Evolutionary conservation across 768 basidiomycete species (phyloP).

Genomic region (Coprinellus micaceus): DNA sequence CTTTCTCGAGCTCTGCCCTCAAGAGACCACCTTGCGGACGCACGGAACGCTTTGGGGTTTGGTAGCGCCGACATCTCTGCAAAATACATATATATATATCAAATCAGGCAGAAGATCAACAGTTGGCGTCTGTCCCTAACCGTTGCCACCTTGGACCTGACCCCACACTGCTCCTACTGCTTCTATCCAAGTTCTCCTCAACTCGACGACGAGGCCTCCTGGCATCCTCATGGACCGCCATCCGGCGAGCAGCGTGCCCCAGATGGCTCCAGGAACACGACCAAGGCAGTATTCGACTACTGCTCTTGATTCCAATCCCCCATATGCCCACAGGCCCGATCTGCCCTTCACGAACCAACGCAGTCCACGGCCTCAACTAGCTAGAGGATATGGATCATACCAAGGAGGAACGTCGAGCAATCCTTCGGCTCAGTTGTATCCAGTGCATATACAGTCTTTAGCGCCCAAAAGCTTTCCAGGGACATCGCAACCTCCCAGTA

Average conservation of each 20-base stretch:
- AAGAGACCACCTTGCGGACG: too few species aligned
- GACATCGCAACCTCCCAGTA: conserved; percentile 24
- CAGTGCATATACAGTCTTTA: conserved; percentile 28
- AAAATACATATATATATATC: too few species aligned
- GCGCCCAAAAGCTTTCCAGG: conserved; percentile 22
- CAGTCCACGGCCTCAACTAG: not conserved
- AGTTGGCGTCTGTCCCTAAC: too few species aligned
- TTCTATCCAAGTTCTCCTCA: too few species aligned
- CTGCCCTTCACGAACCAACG: conserved; percentile 23
- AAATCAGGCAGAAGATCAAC: too few species aligned
- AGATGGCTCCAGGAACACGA: not conserved
- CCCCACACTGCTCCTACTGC: too few species aligned
- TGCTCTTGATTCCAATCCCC: conserved; percentile 13
- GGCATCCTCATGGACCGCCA: not conserved
- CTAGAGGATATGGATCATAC: not conserved
- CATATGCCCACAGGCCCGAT: conserved; percentile 30
- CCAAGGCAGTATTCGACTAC: not conserved
- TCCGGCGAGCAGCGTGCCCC: not conserved
- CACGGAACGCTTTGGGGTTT: too few species aligned
- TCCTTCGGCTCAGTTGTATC: conserved; percentile 26
- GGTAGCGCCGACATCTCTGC: too few species aligned
- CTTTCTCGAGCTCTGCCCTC: too few species aligned
- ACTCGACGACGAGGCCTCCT: too few species aligned
- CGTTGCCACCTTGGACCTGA: too few species aligned
- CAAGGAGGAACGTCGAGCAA: conserved; percentile 1